These are phyloP conservation scores for Microdochium bolleyi DNA, from an alignment of 2,329 filamentous ascomycete genomes.

Conservation along the genomic window DNA sequence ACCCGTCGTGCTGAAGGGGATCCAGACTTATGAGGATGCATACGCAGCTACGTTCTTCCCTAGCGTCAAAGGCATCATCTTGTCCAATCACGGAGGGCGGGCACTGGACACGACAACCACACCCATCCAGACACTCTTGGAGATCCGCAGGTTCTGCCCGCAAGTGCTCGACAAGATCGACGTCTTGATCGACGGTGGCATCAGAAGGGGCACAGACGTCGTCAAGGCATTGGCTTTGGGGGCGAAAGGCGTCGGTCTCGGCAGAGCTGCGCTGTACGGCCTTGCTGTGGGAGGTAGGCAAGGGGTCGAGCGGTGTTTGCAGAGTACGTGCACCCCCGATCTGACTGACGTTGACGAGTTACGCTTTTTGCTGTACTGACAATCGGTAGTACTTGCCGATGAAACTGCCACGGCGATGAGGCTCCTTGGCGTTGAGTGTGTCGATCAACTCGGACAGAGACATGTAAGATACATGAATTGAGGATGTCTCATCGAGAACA, in stretches of 20 bases:
- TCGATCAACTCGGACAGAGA: conserved; percentile 11
- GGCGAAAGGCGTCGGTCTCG: conserved; percentile 30
- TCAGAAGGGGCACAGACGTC: conserved; percentile 26
- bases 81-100: conserved; percentile 86
- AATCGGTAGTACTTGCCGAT: conserved; percentile 12
- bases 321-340: conserved; percentile 34
- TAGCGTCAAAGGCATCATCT: conserved; percentile 70
- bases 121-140: conserved; percentile 22
- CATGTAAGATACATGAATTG: conserved; percentile 2
- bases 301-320: conserved; percentile 48
- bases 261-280: conserved; percentile 35
- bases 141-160: conserved; percentile 22
- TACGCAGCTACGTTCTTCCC: conserved; percentile 61
- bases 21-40: conserved; percentile 90
- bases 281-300: conserved; percentile 42
- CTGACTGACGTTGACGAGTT: too few relatives aligned
- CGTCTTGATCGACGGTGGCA: conserved; percentile 25
- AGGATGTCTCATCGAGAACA: neutral
- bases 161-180: conserved; percentile 22
- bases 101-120: conserved; percentile 54
- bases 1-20: conserved; percentile 85
- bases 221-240: conserved; percentile 29
- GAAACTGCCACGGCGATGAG: conserved; percentile 17
- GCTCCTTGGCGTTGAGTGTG: conserved; percentile 13
- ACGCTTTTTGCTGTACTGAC: neutral